A percentile compares a stretch with the other conserved stretches of the same genome.
Evolutionary conservation across 257 asterid genomes (phyloP).

Genomic region (Nicotiana sylvestris): DNA sequence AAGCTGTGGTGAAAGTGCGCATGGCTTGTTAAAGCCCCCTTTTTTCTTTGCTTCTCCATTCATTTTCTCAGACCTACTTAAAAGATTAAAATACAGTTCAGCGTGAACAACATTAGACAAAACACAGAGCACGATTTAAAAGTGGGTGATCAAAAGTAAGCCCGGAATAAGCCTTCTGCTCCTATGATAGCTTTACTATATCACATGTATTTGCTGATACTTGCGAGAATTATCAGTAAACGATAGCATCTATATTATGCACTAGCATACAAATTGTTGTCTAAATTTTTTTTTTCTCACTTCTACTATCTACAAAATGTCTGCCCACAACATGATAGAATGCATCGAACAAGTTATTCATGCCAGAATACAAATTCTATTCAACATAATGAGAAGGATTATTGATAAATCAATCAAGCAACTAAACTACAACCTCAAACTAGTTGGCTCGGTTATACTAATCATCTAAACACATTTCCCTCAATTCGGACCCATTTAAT

Average conservation of each 20-base stretch:
- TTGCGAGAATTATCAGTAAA: neutral
- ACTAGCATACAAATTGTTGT: neutral
- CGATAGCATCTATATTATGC: neutral
- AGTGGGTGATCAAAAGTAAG: neutral
- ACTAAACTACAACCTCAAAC: neutral
- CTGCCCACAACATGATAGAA: neutral
- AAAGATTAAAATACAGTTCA: neutral
- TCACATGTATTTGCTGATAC: neutral
- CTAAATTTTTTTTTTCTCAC: neutral
- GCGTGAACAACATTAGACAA: neutral
- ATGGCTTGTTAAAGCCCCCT: conserved; percentile 38
- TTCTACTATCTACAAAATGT: neutral
- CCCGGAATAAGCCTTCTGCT: neutral
- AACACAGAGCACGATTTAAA: neutral
- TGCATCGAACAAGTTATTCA: neutral
- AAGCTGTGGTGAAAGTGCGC: conserved; percentile 47
- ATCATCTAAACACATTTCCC: neutral
- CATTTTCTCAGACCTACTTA: conserved; percentile 19
- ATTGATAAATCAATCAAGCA: neutral
- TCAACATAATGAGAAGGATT: neutral
- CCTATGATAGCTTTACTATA: neutral
- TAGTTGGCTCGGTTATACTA: neutral
- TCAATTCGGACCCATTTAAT: neutral
- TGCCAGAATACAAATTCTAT: neutral
- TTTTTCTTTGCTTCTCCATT: conserved; percentile 26